Conservation (phyloP, 2,329 filamentous ascomycete species). For the Paecilomyces sp. region DNA sequence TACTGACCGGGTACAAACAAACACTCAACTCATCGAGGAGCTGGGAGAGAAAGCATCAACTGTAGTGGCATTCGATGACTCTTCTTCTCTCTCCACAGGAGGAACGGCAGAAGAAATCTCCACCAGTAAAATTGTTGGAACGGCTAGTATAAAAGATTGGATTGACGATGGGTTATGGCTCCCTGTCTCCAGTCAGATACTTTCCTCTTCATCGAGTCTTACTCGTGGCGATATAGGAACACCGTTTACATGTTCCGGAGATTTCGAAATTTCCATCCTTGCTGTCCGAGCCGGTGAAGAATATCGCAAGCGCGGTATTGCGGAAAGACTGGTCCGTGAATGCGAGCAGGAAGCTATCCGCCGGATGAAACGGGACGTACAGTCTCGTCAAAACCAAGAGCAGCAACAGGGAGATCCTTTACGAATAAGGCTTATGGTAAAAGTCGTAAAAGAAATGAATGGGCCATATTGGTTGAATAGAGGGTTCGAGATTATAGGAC, state of each 20-base stretch:
- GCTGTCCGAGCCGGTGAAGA: not conserved
- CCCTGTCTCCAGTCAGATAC: not conserved
- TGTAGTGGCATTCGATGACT: not conserved
- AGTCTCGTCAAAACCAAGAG: not conserved
- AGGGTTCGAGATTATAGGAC: conserved; percentile 7
- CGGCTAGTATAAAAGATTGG: not conserved
- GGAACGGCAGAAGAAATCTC: not conserved
- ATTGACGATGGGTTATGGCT: not conserved
- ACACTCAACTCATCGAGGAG: not conserved
- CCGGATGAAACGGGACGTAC: not conserved
- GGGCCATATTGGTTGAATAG: conserved; percentile 11
- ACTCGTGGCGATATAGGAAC: no score
- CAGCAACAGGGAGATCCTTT: not conserved
- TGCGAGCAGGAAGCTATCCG: not conserved
- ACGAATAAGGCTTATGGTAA: conserved; percentile 7
- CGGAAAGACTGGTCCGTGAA: not conserved
- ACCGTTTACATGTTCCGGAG: not conserved
- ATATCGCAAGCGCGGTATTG: not conserved
- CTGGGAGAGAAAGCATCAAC: not conserved
- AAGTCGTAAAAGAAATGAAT: conserved; percentile 8
- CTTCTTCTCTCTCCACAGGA: not conserved
- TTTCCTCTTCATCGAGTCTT: no score
- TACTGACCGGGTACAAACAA: not conserved
- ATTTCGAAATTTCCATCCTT: not conserved
- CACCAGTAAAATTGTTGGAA: not conserved